These are phyloP conservation scores for Paracoccidioides brasiliensis DNA, from an alignment of 2,329 filamentous ascomycete genomes.

Conservation along the genomic window DNA sequence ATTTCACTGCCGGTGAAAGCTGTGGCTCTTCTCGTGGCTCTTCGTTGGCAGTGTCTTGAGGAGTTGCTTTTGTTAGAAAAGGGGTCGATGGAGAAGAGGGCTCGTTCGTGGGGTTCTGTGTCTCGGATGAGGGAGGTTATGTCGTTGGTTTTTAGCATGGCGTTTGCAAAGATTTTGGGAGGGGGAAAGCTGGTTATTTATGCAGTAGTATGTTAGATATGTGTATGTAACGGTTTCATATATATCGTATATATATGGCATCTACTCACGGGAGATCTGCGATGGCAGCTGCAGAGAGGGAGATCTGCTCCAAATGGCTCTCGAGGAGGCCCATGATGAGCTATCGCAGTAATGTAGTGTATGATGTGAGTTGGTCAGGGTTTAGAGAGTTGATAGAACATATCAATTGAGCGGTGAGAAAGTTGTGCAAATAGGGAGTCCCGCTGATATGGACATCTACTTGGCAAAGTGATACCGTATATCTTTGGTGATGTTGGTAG, in stretches of 20 bases:
- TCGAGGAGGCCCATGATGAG: constrained; percentile 52
- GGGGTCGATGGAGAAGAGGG: constrained; percentile 82
- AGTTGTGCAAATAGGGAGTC: too few relatives aligned
- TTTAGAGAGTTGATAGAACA: too few relatives aligned
- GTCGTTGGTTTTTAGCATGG: constrained; percentile 73
- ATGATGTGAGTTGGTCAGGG: not conserved
- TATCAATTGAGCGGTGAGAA: too few relatives aligned
- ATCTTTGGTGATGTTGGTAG: too few relatives aligned
- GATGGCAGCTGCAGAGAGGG: constrained; percentile 62
- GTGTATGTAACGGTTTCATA: not conserved
- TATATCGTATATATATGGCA: constrained; percentile 3
- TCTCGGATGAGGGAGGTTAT: constrained; percentile 92
- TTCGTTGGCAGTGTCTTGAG: constrained; percentile 34
- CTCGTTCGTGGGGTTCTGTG: constrained; percentile 86
- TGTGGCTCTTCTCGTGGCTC: constrained; percentile 36
- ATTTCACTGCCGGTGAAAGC: constrained; percentile 22
- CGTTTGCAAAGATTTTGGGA: constrained; percentile 92
- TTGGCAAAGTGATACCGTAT: too few relatives aligned
- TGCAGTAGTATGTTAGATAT: not conserved
- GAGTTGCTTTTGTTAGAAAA: constrained; percentile 9
- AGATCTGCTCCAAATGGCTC: constrained; percentile 63
- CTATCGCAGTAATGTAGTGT: not conserved
- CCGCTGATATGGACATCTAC: too few relatives aligned
- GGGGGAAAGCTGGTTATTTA: constrained; percentile 55
- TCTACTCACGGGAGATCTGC: constrained; percentile 55